Percentiles rank a stretch among this genome's conserved stretches.
These are phyloP conservation scores for Heimioporus sp. DNA, from an alignment of 768 basidiomycete species.

Conservation along the genomic window DNA sequence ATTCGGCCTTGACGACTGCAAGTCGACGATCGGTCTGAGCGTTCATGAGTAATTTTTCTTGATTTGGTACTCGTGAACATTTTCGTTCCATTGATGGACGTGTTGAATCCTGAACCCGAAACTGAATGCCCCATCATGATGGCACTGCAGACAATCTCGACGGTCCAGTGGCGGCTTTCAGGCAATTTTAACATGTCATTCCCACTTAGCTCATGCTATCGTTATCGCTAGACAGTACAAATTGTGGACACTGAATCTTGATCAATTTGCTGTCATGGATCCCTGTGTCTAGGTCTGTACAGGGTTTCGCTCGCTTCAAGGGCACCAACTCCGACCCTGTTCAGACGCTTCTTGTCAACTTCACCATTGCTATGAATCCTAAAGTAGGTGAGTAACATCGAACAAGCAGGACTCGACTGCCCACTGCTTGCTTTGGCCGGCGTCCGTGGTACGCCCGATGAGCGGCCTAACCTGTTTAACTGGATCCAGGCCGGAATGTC, in stretches of 20 bases:
- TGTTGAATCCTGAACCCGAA: slow-evolving; percentile 3
- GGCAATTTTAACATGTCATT: slow-evolving; percentile 1
- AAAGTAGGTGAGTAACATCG: not conserved
- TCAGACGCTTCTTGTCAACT: not conserved
- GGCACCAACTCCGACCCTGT: not conserved
- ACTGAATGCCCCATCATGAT: not conserved
- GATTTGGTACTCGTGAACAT: no score
- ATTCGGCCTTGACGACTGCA: slow-evolving; percentile 6
- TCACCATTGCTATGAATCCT: not conserved
- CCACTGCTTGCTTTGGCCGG: not conserved
- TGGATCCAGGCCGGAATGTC: slow-evolving; percentile 1
- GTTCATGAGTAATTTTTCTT: not conserved
- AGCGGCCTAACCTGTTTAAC: not conserved
- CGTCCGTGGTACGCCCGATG: not conserved
- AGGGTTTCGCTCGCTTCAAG: slow-evolving; percentile 1
- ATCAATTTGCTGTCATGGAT: slow-evolving; percentile 7
- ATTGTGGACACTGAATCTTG: slow-evolving; percentile 10
- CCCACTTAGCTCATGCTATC: slow-evolving; percentile 12
- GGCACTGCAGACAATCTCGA: not conserved
- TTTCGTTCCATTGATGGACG: not conserved
- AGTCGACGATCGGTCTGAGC: slow-evolving; percentile 1
- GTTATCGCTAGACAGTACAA: slow-evolving; percentile 11
- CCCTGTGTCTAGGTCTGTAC: not conserved
- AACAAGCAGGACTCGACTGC: not conserved
- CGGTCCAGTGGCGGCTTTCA: not conserved